phyloP scores from a whole-genome alignment of 1,284 basidiomycete genomes.

The Marasmius tenuissimus region DNA sequence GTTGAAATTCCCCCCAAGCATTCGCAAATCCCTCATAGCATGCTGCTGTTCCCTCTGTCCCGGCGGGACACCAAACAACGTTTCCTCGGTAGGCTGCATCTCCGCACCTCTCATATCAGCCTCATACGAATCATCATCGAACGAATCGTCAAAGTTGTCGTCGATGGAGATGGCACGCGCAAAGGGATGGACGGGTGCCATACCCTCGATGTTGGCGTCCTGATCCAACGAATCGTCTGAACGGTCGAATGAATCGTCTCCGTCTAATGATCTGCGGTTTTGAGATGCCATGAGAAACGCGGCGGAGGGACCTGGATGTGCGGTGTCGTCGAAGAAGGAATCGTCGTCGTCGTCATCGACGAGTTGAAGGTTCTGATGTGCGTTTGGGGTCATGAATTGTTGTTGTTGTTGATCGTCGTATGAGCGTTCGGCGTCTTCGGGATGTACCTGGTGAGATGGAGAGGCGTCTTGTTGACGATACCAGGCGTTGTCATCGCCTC shows the following conservation, averaged over 20 bases:
- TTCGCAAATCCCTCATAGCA: slow-evolving; percentile 35
- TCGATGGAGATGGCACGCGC: slow-evolving; percentile 38
- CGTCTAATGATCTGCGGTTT: slow-evolving; percentile 11
- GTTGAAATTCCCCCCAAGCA: slow-evolving; percentile 55
- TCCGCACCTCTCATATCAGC: slow-evolving; percentile 24
- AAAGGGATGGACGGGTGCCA: slow-evolving; percentile 55
- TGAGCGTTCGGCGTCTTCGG: neutral
- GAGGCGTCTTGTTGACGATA: neutral
- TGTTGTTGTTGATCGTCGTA: neutral
- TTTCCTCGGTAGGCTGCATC: slow-evolving; percentile 40
- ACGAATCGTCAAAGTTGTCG: slow-evolving; percentile 42
- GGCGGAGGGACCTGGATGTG: slow-evolving; percentile 47
- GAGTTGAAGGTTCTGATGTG: slow-evolving; percentile 16
- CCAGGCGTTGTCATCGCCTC: neutral
- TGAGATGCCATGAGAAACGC: slow-evolving; percentile 56
- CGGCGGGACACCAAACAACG: slow-evolving; percentile 66
- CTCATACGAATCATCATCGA: slow-evolving; percentile 55
- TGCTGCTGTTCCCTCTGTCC: slow-evolving; percentile 37
- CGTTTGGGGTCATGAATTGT: slow-evolving; percentile 7
- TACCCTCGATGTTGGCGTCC: slow-evolving; percentile 18
- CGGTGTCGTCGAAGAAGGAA: slow-evolving; percentile 50
- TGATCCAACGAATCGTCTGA: slow-evolving; percentile 11
- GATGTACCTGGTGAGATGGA: neutral
- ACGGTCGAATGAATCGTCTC: neutral
- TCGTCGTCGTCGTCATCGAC: slow-evolving; percentile 38